These are phyloP conservation scores for Linum lewisii DNA, from an alignment of 345 rosid genomes.

Conservation along the genomic window DNA sequence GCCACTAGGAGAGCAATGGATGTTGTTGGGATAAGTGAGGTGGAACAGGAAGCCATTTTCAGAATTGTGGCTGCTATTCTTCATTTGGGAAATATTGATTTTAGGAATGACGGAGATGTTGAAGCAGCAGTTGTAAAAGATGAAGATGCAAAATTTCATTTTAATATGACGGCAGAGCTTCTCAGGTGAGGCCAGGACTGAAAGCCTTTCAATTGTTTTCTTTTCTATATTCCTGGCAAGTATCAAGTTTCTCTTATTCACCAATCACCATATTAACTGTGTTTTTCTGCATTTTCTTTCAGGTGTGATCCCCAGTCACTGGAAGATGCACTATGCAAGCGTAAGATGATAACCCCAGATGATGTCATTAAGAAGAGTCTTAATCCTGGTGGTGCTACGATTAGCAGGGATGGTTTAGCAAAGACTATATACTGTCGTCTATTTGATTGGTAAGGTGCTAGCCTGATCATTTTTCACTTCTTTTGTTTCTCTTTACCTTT, in stretches of 20 bases:
- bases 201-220: background rate
- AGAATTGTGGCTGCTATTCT: conserved; percentile 83
- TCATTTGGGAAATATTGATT: conserved; percentile 79
- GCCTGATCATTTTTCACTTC: conserved; percentile 1
- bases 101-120: conserved; percentile 49
- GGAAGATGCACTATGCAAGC: conserved; percentile 73
- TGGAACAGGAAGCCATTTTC: conserved; percentile 84
- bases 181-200: conserved; percentile 42
- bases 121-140: conserved; percentile 62
- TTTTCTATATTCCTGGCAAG: too few species aligned
- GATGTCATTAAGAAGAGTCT: conserved; percentile 77
- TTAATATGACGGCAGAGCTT: conserved; percentile 63
- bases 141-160: conserved; percentile 58
- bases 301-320: conserved; percentile 67
- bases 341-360: conserved; percentile 76
- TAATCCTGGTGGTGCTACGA: conserved; percentile 57
- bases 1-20: conserved; percentile 84
- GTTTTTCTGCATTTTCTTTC: background rate
- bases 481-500: background rate
- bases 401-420: conserved; percentile 88
- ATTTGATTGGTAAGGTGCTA: conserved; percentile 61
- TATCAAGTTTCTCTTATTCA: too few species aligned
- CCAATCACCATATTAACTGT: too few species aligned
- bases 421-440: conserved; percentile 78
- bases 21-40: conserved; percentile 64